Evolutionary conservation across 441 rosid species (phyloP), one percentile per base, ranked within the genome.

Genomic region (Euphorbia schlechtendalii): DNA sequence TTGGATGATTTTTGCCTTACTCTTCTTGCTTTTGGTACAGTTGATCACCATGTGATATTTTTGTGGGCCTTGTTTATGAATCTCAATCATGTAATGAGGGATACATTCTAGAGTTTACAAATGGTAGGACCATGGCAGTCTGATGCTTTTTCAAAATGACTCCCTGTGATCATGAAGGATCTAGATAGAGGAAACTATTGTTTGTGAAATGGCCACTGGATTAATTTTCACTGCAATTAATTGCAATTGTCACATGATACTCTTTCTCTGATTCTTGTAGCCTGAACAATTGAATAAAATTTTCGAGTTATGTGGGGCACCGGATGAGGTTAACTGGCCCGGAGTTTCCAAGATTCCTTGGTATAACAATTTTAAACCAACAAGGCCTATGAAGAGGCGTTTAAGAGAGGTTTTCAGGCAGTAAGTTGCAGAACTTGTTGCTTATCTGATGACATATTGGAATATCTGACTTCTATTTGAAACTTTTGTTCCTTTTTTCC

Each of bases 251-350:
- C 2, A 7, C 41, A 21, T 53, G 30, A 56, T 56, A 17, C 30
- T 52, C 46, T 70, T 41, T 71, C 52, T 66, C 11, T 64, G 63
- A 55, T 32, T 56, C 40, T 66, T 75, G 69, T 74, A 93, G 99
- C 85, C 80, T 27, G 96, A 94, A 76, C 99, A 94, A 77, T 75
- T 94, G 70, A 91, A 81, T 76, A 94, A 90, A 77, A 94, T 94
- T 57, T 94, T 85, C 69, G 99, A 89, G 70, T 84, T 94, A 52
- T 94, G 99, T 72, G 99, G 99, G 67, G 82, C 96, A 11, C 94
- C 98, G 15, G 93, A 91, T 75, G 98, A 91, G 73, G 79, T 67
- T 78, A 94, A 75, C 66, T 94, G 99, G 99, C 97, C 97, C 18
- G 98, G 96, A 22, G 98, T 85, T 74, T 77, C 96, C 5, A 86